phyloP scores from a whole-genome alignment of 1,284 basidiomycete species.

The Malassezia nana region DNA sequence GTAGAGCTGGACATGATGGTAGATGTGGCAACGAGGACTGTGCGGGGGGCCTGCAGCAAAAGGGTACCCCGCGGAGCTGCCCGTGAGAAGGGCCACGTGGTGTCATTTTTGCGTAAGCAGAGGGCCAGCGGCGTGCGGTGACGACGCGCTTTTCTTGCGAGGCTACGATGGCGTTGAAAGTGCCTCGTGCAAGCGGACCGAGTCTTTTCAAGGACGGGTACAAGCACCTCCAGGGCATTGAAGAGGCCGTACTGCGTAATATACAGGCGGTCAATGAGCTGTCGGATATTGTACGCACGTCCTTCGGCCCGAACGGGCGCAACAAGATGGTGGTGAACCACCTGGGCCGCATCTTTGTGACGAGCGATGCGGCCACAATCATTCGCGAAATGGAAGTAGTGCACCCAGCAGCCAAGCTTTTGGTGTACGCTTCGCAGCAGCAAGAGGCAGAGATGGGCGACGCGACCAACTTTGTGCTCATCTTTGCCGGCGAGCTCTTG shows the following conservation, averaged over 20 bases:
- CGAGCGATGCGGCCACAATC: constrained; percentile 97
- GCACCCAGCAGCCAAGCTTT: constrained; percentile 89
- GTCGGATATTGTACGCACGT: constrained; percentile 86
- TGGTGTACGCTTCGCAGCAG: constrained; percentile 94
- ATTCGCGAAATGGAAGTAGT: constrained; percentile 96
- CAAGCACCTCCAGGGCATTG: constrained; percentile 75
- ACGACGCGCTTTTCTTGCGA: not conserved
- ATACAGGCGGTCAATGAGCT: constrained; percentile 90
- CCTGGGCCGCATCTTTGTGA: constrained; percentile 87
- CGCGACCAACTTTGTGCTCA: constrained; percentile 87
- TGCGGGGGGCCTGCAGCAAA: too few species aligned
- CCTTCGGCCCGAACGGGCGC: constrained; percentile 81
- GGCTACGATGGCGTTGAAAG: constrained; percentile 71
- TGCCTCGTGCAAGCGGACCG: constrained; percentile 76
- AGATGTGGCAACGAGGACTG: not conserved
- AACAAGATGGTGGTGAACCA: constrained; percentile 55
- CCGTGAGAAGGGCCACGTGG: not conserved
- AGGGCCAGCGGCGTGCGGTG: not conserved
- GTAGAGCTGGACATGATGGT: constrained; percentile 17
- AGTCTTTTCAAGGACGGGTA: constrained; percentile 69
- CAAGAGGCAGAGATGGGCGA: constrained; percentile 98
- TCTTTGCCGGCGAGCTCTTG: constrained; percentile 86
- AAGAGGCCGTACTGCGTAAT: constrained; percentile 76
- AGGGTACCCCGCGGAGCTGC: too few species aligned
- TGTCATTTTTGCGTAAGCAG: not conserved